Evolutionary conservation across 2,329 filamentous ascomycete genomes (phyloP).

Genomic region (Colletotrichum cuscutae): DNA sequence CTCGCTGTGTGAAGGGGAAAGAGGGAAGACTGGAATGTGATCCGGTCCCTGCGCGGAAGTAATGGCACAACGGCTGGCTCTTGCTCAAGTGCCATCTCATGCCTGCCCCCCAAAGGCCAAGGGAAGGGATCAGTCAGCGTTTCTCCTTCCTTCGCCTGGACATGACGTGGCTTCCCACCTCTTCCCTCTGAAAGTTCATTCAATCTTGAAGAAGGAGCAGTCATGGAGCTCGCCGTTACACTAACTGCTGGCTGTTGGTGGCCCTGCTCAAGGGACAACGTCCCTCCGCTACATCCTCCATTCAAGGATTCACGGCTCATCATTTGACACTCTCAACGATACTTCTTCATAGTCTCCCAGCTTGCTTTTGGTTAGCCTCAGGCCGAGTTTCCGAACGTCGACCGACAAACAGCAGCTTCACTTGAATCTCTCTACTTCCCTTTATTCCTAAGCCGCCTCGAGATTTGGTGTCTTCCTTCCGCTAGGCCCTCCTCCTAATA

Average conservation of each 20-base stretch:
- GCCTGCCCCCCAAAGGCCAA: neutral
- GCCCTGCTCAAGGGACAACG: neutral
- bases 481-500: neutral
- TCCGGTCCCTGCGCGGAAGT: conserved; percentile 4
- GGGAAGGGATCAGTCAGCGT: conserved; percentile 7
- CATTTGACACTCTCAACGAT: neutral
- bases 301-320: neutral
- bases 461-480: neutral
- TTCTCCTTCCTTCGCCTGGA: conserved; percentile 1
- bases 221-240: conserved; percentile 4
- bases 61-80: conserved; percentile 25
- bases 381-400: neutral
- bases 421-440: conserved; percentile 30
- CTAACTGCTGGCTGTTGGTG: neutral
- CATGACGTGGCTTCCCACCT: conserved; percentile 6
- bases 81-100: conserved; percentile 22
- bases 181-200: conserved; percentile 8
- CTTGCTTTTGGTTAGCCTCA: conserved; percentile 34
- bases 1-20: neutral
- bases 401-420: conserved; percentile 32
- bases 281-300: neutral
- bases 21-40: conserved; percentile 13
- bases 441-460: conserved; percentile 21
- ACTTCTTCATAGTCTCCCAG: conserved; percentile 9
- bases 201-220: conserved; percentile 15